phyloP scores from a whole-genome alignment of 805 yeast genomes.

The Nakazawaea wyomingensis region DNA sequence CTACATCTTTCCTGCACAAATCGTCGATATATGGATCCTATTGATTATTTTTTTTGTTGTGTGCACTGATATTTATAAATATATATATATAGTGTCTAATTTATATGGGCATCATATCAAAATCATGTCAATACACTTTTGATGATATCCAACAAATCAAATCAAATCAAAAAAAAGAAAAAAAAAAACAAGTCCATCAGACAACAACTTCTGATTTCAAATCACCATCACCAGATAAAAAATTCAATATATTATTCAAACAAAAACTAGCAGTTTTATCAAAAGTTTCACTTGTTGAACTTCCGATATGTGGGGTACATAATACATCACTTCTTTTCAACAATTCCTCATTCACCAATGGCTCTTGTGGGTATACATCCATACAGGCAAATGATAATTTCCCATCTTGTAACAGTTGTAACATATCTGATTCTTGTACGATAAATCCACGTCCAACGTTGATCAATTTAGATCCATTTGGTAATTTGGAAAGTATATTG shows the following conservation, averaged over 20 bases:
- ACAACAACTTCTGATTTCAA: background rate
- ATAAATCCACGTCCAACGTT: constrained; percentile 75
- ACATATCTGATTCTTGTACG: constrained; percentile 60
- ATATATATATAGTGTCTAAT: too few species aligned
- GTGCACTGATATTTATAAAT: too few species aligned
- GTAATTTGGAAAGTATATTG: constrained; percentile 39
- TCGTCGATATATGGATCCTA: too few species aligned
- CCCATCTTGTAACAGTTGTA: constrained; percentile 55
- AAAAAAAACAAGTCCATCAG: too few species aligned
- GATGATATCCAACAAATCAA: too few species aligned
- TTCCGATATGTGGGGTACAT: constrained; percentile 68
- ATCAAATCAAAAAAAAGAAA: too few species aligned
- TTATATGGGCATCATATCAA: too few species aligned
- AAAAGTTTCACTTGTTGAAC: constrained; percentile 55
- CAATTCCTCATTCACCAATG: constrained; percentile 44
- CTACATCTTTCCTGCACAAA: too few species aligned
- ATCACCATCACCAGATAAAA: constrained; percentile 17
- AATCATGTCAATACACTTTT: too few species aligned
- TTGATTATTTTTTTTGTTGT: too few species aligned
- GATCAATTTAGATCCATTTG: constrained; percentile 54
- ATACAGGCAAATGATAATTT: constrained; percentile 62
- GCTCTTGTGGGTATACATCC: constrained; percentile 70
- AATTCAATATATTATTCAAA: constrained; percentile 42
- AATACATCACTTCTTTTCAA: constrained; percentile 56
- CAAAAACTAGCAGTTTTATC: constrained; percentile 47